Base-by-base conservation (phyloP, 2,329 filamentous ascomycete species). In the Clathrospora elynae region DNA sequence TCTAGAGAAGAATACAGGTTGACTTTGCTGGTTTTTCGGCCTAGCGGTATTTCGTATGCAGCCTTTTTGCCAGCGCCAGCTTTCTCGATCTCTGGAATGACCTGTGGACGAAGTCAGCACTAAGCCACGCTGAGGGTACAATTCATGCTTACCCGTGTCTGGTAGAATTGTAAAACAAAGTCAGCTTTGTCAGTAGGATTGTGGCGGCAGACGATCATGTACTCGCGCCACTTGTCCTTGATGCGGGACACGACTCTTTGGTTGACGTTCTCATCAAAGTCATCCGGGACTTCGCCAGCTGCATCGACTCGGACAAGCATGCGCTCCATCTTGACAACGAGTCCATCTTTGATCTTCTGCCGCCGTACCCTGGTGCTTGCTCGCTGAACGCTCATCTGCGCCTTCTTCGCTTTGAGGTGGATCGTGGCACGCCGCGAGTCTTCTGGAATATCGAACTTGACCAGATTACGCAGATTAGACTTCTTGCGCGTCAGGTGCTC, bases 1-100 rank as follows among this genome's bases (percentile, higher is more conserved):
- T 87, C 84, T 11, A 87, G 70, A 3, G 82, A 75, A 2, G 84
- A 86, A 57, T 81, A 87, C 2, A 87, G 63, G 48, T 86, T 86
- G 42, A 84, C 78, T 34, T 73, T 76, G 9, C 79, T 78, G 13
- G 70, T 72, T 48, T 76, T 80, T 12, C 70, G 74, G 33, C 76
- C 75, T 8, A 86, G 70, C 5, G 73, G 71, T n/a, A 86, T 76
- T 54, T 85, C 75, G 38, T 81, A 76, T 32, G 78, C 76, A 11
- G 80, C 78, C 19, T 75, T 74, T 43, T 78, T 80, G 53, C 77
- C 78, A 29, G 76, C 74, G 35, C 76, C 74, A 6, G 74, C 45
- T 18, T 64, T 67, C 55, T 84, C 78, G 18, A 81, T 75, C 31
- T 81, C 79, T 2, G 82, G 81, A 35, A 87, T 85, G 29, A 85